Evolutionary conservation across 306 rosid genomes (phyloP), one percentile per base, ranked within the genome.

Genomic region (Vigna unguiculata): DNA sequence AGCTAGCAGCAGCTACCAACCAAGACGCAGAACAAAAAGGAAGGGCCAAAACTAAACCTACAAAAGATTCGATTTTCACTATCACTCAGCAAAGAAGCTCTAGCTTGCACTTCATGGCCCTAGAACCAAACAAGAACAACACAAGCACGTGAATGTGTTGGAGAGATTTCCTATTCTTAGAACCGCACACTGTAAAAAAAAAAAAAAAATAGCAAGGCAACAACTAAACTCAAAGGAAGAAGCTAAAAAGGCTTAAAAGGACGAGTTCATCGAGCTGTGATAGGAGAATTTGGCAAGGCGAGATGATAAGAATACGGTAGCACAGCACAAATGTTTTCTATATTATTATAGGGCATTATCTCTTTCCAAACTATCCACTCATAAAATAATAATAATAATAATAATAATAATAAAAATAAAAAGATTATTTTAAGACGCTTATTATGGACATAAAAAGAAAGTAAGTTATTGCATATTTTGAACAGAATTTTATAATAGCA

Each of bases 1-100:
- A 80, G 85, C 89, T 80, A 90, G 88, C 87, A 86, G 81, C 87
- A 86, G 81, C 87, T 83, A 88, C 90, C 82, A 85, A 89, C 84
- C 90, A 79, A 80, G 83, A 75, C 84, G 83, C 84, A 83, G 89
- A 83, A 80, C 80, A 72, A 81, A 60, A 83, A 81, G 77, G 74
- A 85, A 75, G 83, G 85, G 85, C 75, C 80, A 70, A 80, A 75
- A 78, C 85, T 78, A 45, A 78, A 78, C 81, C 84, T 88, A 46
- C 78, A 78, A 78, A 81, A 88, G 91, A 88, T 90, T 92, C 95
- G 75, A 71, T 53, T 76, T 77, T 68, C 63, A 78, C 19, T 69
- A 75, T 69, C 83, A 76, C 57, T 64, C 57, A 69, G 40, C 67
- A 62, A 69, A 43, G 45, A 77, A 86, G 80, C 63, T 72, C 78